Percentiles rank a stretch among this genome's conserved stretches.
Evolutionary conservation across 148 eudicot species (phyloP).

Genomic region (Nepenthes gracilis): DNA sequence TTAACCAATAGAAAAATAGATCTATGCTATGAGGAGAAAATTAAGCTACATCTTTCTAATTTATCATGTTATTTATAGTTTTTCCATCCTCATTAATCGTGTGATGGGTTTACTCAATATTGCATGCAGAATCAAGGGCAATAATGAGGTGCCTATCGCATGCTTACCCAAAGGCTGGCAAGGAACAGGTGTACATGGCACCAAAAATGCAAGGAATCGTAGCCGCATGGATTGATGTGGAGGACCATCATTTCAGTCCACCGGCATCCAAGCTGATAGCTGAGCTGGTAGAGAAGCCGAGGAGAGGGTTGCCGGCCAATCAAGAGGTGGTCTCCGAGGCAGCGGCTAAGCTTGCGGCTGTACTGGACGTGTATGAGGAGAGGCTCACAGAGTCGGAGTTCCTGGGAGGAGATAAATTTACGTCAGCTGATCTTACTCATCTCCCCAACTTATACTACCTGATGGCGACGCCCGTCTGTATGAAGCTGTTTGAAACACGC

Average conservation of each 20-base stretch:
- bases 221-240: constrained; percentile 13
- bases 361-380: constrained; percentile 19
- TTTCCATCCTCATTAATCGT: background rate
- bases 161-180: constrained; percentile 4
- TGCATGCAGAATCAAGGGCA: constrained; percentile 9
- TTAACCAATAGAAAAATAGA: no score
- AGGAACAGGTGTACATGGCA: constrained; percentile 5
- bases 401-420: constrained; percentile 27
- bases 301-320: background rate
- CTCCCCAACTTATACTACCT: constrained; percentile 11
- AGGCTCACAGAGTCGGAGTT: constrained; percentile 8
- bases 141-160: constrained; percentile 10
- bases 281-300: constrained; percentile 3
- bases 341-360: constrained; percentile 9
- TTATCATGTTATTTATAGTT: no score
- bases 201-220: constrained; percentile 5
- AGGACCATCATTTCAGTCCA: constrained; percentile 4
- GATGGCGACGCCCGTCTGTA: constrained; percentile 9
- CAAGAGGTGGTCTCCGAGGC: background rate
- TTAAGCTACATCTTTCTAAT: no score
- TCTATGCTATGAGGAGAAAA: no score
- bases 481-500: constrained; percentile 8
- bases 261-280: constrained; percentile 4
- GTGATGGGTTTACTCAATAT: background rate
- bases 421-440: constrained; percentile 23